These are phyloP conservation scores for Mycena venus DNA, from an alignment of 768 basidiomycete genomes.

Conservation along the genomic window DNA sequence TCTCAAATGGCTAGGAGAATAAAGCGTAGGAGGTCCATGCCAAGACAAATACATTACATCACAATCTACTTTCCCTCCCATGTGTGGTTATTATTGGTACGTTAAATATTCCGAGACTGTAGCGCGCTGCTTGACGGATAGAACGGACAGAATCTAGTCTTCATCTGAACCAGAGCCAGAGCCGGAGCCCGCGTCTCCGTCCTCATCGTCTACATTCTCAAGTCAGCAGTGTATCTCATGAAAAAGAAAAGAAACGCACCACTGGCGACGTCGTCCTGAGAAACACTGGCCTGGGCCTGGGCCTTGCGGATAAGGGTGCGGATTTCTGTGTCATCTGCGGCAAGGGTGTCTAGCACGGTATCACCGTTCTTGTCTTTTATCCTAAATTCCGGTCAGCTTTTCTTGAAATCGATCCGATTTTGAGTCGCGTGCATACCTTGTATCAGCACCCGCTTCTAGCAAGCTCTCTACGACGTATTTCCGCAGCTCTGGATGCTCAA, in stretches of 20 bases:
- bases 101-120: conserved; percentile 23
- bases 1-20: neutral
- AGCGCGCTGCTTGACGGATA: neutral
- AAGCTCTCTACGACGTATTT: conserved; percentile 70
- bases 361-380: conserved; percentile 81
- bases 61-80: neutral
- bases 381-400: conserved; percentile 48
- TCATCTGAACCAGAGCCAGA: conserved; percentile 53
- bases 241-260: conserved; percentile 54
- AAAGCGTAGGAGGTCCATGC: neutral
- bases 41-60: conserved; percentile 22
- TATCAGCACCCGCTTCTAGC: conserved; percentile 86
- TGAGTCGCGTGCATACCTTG: conserved; percentile 56
- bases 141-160: conserved; percentile 33
- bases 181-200: conserved; percentile 44
- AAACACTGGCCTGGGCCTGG: conserved; percentile 64
- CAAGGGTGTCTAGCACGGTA: conserved; percentile 67
- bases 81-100: conserved; percentile 9
- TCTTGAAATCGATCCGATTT: neutral
- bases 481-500: conserved; percentile 69
- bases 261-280: conserved; percentile 73
- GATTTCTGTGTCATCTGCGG: conserved; percentile 65
- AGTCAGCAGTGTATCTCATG: neutral
- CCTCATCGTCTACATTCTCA: conserved; percentile 33
- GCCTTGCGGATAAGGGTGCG: conserved; percentile 65